phyloP scores from a whole-genome alignment of 2,329 filamentous ascomycete species.

The Harringtonia lauricola region DNA sequence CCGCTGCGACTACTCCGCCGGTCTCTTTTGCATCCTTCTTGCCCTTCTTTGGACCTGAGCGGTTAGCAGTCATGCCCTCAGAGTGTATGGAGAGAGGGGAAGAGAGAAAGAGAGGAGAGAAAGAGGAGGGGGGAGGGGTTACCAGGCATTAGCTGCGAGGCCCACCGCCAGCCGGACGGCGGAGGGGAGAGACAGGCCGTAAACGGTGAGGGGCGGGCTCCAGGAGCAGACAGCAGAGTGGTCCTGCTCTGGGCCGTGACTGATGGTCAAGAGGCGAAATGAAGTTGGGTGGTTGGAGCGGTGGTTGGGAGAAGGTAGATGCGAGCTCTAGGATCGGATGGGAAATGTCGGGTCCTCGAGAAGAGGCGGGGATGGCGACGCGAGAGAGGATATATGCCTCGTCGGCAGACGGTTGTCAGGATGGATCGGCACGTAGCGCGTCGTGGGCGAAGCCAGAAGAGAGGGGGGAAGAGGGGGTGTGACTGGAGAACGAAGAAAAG shows the following conservation, averaged over 20 bases:
- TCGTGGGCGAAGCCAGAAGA: not conserved
- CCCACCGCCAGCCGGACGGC: conserved; percentile 10
- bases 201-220: not conserved
- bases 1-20: conserved; percentile 39
- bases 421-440: no score
- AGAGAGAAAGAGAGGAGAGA: not conserved
- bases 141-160: conserved; percentile 13
- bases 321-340: no score
- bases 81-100: no score
- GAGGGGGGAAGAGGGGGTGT: no score
- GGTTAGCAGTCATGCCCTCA: no score
- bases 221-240: not conserved
- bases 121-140: not conserved
- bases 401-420: no score
- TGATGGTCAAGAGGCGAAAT: not conserved
- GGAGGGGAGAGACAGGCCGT: conserved; percentile 2
- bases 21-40: conserved; percentile 44
- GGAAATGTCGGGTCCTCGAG: no score
- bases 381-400: no score
- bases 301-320: not conserved
- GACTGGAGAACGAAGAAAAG: no score
- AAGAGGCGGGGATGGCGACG: no score
- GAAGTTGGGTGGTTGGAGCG: not conserved
- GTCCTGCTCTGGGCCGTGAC: not conserved
- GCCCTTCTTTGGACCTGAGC: conserved; percentile 30